Base-by-base conservation (phyloP, 2,329 filamentous ascomycete genomes). In the Fusarium begoniae region DNA sequence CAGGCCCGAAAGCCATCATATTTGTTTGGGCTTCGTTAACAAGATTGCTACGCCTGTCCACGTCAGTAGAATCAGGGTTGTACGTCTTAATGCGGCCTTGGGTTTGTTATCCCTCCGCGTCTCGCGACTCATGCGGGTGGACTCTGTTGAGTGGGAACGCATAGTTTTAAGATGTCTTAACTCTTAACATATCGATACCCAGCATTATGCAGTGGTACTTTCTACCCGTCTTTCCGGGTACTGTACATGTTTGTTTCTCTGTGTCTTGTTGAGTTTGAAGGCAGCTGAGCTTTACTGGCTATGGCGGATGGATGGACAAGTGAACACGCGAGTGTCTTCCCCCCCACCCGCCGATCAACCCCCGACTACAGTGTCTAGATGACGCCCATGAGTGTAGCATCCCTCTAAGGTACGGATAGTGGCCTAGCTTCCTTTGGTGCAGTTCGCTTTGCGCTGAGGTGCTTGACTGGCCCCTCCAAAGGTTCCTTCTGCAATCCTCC, bases 361-460 rank as follows among this genome's bases (percentile, higher is more conserved):
- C 71, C 72, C 72, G 59, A 74, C 67, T 62, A 57, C 51, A 62
- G 68, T 57, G 71, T 66, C 69, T 67, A 59, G 66, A 73, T 74
- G 72, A 74, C 72, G 72, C 71, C 71, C 56, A 72, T 67, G 63
- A 74, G 55, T 54, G 71, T 74, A 72, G 71, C 61, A 71, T 68
- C 59, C 67, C 69, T 67, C 72, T 59, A 70, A 70, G 67, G 66
- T 66, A 70, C 67, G 60, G 53, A 70, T 70, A 70, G 53, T 54
- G 66, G 54, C 69, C 62, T 74, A 67, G 58, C 66, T 66, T 38
- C 56, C 35, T 55, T 55, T 41, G 37, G 51, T 41, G 37, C 37
- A 30, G 51, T 41, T 54, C 24, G 26, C 51, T 50, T 50, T 50
- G 44, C 26, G 32, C 30, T 69, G 65, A 57, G 30, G 37, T 57